Evolutionary conservation across 148 eudicot genomes (phyloP), one percentile per base, ranked within the genome.

Genomic region (Persicaria maculosa): DNA sequence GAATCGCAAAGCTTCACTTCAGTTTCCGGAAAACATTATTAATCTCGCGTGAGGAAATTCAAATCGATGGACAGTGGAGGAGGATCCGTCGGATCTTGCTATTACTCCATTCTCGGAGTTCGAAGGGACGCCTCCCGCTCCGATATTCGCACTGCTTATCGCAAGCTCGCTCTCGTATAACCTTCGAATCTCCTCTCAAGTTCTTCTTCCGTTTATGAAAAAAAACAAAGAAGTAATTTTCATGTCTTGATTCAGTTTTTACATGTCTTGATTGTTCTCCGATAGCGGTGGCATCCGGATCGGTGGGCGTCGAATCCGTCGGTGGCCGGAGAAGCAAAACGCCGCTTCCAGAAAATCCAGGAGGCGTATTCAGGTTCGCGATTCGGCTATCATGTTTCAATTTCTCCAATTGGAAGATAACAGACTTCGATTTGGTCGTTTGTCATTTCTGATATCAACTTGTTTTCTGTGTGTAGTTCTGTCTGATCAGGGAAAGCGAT

Each of bases 261-360:
- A 54, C 16, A 36, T 17, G 20, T 17, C 52, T 25, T 20, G 81
- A 57, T 31, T 67, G 62, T 16, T 44, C 12, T 44, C 10, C 22
- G 44, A 17, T 15, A 93, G 98, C 87, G 88, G 67, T 94, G 97
- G 98, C 98, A 94, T 76, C 98, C 98, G 12, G 98, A 94, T 80
- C 77, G 89, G 70, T 87, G 87, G 81, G 74, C 81, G 72, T 78
- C 76, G 78, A 86, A 91, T 36, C 84, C 93, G 7, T 61, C 88
- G 55, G 85, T 75, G 46, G 86, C 89, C 71, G 90, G 82, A 14
- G 98, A 89, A 72, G 93, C 97, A 0, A 87, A 87, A 10, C 85
- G 82, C 48, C 85, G 89, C 62, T 94, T 94, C 70, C 98, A 94
- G 88, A 89, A 86, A 65, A 86, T 94, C n/a, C 98, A 94, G 52